Evolutionary conservation across 1,284 basidiomycete genomes (phyloP).

Genomic region (Pascua sp.): DNA sequence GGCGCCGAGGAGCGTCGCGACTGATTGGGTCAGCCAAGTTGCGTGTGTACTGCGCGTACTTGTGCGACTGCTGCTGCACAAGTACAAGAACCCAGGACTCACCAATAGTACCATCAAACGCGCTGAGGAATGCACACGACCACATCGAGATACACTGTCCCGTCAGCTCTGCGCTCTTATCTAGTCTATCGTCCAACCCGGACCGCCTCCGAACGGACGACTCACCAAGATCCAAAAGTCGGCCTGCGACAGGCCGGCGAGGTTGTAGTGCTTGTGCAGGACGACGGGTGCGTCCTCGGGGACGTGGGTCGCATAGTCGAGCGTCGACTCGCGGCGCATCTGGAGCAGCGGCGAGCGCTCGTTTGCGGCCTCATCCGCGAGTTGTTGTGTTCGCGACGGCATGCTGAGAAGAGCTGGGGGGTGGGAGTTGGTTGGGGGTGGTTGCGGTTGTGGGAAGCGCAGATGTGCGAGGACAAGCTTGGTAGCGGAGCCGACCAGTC

Average conservation of each 20-base stretch:
- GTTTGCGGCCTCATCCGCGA: background rate
- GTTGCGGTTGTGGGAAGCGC: too few relatives aligned
- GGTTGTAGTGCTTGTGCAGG: conserved; percentile 33
- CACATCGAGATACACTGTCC: conserved; percentile 32
- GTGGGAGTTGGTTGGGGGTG: too few relatives aligned
- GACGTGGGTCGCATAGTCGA: conserved; percentile 15
- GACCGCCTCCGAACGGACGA: background rate
- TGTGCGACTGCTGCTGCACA: background rate
- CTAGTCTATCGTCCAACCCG: too few relatives aligned
- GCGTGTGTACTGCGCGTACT: too few relatives aligned
- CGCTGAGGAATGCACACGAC: conserved; percentile 60
- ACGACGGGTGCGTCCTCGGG: conserved; percentile 12
- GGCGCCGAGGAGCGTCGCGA: conserved; percentile 58
- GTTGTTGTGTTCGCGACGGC: too few relatives aligned
- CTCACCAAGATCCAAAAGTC: conserved; percentile 32
- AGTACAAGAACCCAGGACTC: background rate
- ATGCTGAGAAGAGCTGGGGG: too few relatives aligned
- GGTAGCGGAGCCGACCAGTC: too few relatives aligned
- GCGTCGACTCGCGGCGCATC: conserved; percentile 12
- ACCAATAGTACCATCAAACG: conserved; percentile 64
- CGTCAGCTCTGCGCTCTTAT: background rate
- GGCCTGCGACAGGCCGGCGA: conserved; percentile 29
- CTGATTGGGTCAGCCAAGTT: conserved; percentile 12
- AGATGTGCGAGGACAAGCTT: too few relatives aligned
- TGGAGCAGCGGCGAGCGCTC: conserved; percentile 16